Evolutionary conservation across 345 rosid genomes (phyloP), one percentile per base, ranked within the genome.

Genomic region (Erysimum cheiranthoides): DNA sequence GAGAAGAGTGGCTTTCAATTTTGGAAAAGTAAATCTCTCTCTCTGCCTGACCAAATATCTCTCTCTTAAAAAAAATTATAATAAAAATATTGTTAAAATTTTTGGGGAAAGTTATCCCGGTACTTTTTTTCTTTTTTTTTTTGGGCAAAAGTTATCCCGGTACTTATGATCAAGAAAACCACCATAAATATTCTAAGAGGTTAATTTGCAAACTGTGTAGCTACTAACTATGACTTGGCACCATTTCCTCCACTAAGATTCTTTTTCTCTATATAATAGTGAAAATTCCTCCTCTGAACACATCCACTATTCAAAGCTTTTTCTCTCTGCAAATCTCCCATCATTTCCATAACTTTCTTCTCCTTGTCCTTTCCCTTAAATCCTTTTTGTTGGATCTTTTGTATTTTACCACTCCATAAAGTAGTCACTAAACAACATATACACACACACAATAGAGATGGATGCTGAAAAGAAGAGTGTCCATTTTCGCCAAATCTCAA

Each of bases 381-480:
- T 4, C 52, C n/a, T 5, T 61, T 61, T 34, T n/a, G 70, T 61
- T 51, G 54, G 57, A 60, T 76, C 59, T 61, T 61, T 69, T 42
- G 65, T 69, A n/a, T 43, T 62, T 36, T 68, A 61, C 54, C 51
- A 68, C 64, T 68, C 32, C 47, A 31, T 28, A 68, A 75, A 68
- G 52, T 75, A 50, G 56, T 61, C 74, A 76, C 49, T 61, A 76
- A 42, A 69, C 70, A 76, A 52, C 74, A 42, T 34, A 75, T 14
- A 59, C 0, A 69, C n/a, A 61, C 31, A 51, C 52, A 61, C 74
- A 75, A 21, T 12, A 76, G 53, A 69, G 58, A 76, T 76, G 79
- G 79, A 61, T 78, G 57, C 27, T 72, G 76, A 57, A 56, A 77
- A 71, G 38, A 78, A 71, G 76, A 71, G 34, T 71, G 69, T 43